Percentiles rank a stretch among this genome's conserved stretches.
Evolutionary conservation across 164 flowering plant genomes (phyloP).

Genomic region (Kalanchoe fedtschenkoi): DNA sequence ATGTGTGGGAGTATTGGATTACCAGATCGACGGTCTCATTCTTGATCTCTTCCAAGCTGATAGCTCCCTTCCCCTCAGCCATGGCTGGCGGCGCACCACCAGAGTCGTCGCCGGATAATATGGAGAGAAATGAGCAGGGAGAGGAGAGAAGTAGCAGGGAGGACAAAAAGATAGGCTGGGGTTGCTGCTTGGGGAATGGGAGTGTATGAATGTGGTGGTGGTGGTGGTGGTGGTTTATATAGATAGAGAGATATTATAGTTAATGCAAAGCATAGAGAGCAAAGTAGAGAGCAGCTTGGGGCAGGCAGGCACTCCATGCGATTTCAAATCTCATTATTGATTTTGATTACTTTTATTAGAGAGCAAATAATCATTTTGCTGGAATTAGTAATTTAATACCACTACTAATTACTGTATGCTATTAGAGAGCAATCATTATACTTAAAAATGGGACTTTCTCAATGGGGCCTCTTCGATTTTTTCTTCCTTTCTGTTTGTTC

Average conservation of each 20-base stretch:
- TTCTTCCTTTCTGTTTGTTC: too few relatives aligned
- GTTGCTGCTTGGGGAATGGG: not conserved
- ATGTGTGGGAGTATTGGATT: not conserved
- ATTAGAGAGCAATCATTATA: too few relatives aligned
- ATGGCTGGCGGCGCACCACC: constrained; percentile 1
- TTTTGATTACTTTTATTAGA: not conserved
- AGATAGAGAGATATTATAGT: not conserved
- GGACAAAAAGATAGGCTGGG: not conserved
- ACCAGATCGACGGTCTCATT: constrained; percentile 5
- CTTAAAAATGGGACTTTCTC: too few relatives aligned
- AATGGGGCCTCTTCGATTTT: too few relatives aligned
- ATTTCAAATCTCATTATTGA: not conserved
- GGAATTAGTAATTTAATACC: not conserved
- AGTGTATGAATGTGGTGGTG: too few relatives aligned
- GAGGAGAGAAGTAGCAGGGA: not conserved
- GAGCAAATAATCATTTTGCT: not conserved
- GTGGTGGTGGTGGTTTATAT: not conserved
- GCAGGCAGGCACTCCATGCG: not conserved
- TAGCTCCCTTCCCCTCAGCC: not conserved
- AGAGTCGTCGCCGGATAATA: not conserved
- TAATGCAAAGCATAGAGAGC: too few relatives aligned
- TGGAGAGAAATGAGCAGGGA: not conserved
- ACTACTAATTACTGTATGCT: not conserved
- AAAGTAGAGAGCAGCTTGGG: too few relatives aligned
- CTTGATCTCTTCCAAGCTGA: constrained; percentile 5